Conservation (phyloP, 73 alveolate species). For the Paramecium biaurelia region DNA sequence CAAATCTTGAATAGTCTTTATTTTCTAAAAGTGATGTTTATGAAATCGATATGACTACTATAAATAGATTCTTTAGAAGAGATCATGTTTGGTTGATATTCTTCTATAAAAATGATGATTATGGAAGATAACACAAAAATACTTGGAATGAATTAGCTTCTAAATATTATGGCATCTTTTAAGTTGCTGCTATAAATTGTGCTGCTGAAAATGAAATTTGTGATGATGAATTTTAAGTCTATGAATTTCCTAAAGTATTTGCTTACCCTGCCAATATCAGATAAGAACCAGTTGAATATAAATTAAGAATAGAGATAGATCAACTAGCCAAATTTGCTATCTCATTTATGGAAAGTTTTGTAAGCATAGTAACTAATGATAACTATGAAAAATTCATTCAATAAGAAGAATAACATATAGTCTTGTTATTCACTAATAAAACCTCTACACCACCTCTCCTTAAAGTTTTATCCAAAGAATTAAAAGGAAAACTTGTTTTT, state of each 20-base stretch:
- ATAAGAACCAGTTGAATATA: conserved; percentile 81
- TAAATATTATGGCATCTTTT: conserved; percentile 91
- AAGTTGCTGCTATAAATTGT: conserved; percentile 96
- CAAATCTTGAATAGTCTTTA: conserved; percentile 79
- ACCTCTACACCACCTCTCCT: conserved; percentile 95
- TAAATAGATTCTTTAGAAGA: conserved; percentile 86
- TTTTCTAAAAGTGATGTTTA: conserved; percentile 89
- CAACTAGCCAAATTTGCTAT: conserved; percentile 85
- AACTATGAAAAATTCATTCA: conserved; percentile 88
- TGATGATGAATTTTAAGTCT: conserved; percentile 92
- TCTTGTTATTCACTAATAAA: conserved; percentile 89
- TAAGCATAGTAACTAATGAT: conserved; percentile 84
- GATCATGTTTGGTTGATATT: conserved; percentile 93
- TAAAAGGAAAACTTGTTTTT: conserved; percentile 82
- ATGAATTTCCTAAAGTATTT: conserved; percentile 78
- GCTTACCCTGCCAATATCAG: conserved; percentile 87
- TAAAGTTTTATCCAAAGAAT: conserved; percentile 90
- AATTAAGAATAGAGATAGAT: conserved; percentile 82
- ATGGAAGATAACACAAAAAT: conserved; percentile 69
- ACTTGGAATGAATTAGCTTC: conserved; percentile 85
- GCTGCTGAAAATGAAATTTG: conserved; percentile 96
- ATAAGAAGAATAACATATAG: conserved; percentile 80
- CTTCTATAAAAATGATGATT: conserved; percentile 80
- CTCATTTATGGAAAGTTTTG: conserved; percentile 89
- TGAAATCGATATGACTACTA: conserved; percentile 79